Base-by-base conservation (phyloP, 345 rosid genomes). In the Sonneratia alba region DNA sequence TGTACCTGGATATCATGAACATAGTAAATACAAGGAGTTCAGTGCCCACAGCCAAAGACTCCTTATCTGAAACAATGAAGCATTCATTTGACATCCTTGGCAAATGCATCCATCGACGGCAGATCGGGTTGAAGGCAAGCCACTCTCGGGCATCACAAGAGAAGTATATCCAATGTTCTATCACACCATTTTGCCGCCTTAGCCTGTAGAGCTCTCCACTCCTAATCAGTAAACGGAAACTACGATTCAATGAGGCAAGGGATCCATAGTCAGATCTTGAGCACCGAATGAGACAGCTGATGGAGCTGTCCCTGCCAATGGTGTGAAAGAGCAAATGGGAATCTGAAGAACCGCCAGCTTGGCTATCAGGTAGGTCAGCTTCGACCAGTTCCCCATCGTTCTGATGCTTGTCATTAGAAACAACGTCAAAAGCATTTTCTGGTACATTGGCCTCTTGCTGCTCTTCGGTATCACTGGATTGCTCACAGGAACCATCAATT, bases 261-360 rank as follows among this genome's bases (percentile, higher is more conserved):
- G 71, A 72, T 24, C 82, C 84, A 65, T 78, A 80, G 53, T 80
- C 79, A 13, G 82, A 74, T 84, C 98, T 87, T 6, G 98, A 80
- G 80, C 93, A 90, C 9, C 82, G 87, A 67, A 92, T 69, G 72
- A 92, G 79, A 75, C 96, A 90, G 76, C 81, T 85, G 34, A 90
- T 82, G 42, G 96, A 88, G 72, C 74, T 88, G 80, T 92, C 98
- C 37, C 96, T 69, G 40, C 92, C 96, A 78, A 92, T 82, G 55
- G 85, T 79, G 62, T 88, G 83, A 75, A 92, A 80, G 64, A 92
- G 87, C 27, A 90, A 82, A 68, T 85, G 85, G 0, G 88, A 83
- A 74, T 90, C 88, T 0, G 90, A 80, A 1, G 87, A 80, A 68
- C 84, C 83, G n/a, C 88, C 94, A 24, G 83, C 90, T 37, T 64